These are phyloP conservation scores for Akanthomyces lecanii DNA, from an alignment of 2,329 filamentous ascomycete species.

Conservation along the genomic window DNA sequence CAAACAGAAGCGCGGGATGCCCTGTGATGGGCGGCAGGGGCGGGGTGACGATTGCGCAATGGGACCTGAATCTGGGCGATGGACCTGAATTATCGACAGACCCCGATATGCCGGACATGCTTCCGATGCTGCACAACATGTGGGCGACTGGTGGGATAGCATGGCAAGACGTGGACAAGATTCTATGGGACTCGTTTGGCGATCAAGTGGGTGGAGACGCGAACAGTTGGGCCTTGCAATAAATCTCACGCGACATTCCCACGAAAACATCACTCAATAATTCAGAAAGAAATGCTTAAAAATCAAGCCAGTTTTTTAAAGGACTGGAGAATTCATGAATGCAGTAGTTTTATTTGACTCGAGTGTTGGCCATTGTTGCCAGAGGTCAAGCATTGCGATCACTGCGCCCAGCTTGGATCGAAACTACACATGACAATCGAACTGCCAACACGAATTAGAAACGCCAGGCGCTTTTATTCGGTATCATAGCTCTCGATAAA, in stretches of 20 bases:
- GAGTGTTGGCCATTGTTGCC: too few relatives aligned
- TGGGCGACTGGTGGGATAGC: conserved; percentile 2
- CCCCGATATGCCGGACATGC: conserved; percentile 4
- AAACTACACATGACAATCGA: too few relatives aligned
- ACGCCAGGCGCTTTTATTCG: too few relatives aligned
- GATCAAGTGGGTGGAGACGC: not conserved
- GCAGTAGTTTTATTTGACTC: too few relatives aligned
- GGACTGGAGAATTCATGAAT: too few relatives aligned
- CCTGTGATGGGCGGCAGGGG: conserved; percentile 2
- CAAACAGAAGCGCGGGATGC: not conserved
- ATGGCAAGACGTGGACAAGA: conserved; percentile 8
- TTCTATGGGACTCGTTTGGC: conserved; percentile 1
- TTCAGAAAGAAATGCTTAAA: too few relatives aligned
- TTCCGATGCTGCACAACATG: conserved; percentile 10
- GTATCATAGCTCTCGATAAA: too few relatives aligned
- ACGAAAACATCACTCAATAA: not conserved
- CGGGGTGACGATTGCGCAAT: conserved; percentile 1
- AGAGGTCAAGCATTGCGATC: too few relatives aligned
- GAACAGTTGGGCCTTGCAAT: not conserved
- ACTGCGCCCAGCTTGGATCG: too few relatives aligned
- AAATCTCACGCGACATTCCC: not conserved
- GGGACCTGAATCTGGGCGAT: not conserved
- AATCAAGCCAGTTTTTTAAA: too few relatives aligned
- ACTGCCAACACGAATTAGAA: too few relatives aligned
- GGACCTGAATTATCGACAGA: not conserved